Evolutionary conservation across 2,329 filamentous ascomycete species (phyloP), one percentile per base, ranked within the genome.

Genomic region (Fusarium decemcellulare): DNA sequence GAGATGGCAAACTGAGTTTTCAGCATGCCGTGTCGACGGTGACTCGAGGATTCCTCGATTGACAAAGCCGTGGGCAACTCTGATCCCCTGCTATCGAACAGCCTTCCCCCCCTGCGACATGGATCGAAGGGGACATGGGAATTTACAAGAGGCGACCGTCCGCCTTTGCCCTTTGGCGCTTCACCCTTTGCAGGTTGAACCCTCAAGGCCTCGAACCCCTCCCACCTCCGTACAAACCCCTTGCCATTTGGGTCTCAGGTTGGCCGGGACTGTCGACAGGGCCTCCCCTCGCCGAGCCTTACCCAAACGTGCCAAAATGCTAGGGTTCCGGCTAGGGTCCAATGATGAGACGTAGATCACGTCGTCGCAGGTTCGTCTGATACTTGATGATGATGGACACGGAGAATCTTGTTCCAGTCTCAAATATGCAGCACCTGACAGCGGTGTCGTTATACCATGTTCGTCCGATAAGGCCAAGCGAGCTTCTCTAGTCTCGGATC

Each of bases 281-380:
- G 44, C 37, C 55, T 36, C 46, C 46, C 56, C 46, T 30, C 39
- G 27, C 42, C 16, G 47, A 61, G 30, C 40, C 32, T 46, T 46
- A 46, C 61, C 66, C 53, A 68, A 68, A 47, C 40, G 16, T 44
- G 46, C 42, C 6, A 44, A 42, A 32, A n/a, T 32, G 27, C 67
- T 39, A 65, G 67, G 65, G 54, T 59, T 44, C 16, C 15, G 11
- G 43, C 43, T 47, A 64, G 67, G 69, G 68, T 54, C 60, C 48
- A 63, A 59, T 61, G 60, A 61, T 74, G 56, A 74, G 71, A 72
- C 64, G 70, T 48, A 32, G 47, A 61, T 62, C 57, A 46, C 60
- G 59, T 52, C 61, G 70, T 74, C 70, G 72, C 72, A 74, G 71
- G 71, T 72, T 74, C 69, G 62, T 67, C 67, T 66, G 65, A 70